These are phyloP conservation scores for Forsythia viridissima DNA, from an alignment of 257 asterid genomes.

Conservation along the genomic window DNA sequence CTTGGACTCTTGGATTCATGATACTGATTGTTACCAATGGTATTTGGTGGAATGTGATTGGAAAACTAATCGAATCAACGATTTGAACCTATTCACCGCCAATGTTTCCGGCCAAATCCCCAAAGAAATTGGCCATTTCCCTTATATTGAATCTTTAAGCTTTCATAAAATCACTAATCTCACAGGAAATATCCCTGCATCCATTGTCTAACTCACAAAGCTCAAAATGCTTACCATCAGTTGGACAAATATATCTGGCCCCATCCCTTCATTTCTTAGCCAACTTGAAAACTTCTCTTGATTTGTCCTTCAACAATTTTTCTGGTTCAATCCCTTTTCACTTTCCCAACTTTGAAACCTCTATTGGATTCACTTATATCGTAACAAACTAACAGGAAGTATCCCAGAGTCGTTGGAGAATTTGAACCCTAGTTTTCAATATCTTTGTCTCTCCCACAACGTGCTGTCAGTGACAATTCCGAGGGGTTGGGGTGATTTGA, in stretches of 20 bases:
- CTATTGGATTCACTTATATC: conserved; percentile 28
- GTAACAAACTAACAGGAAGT: conserved; percentile 54
- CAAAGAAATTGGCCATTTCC: conserved; percentile 43
- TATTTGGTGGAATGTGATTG: conserved; percentile 46
- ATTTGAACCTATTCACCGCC: conserved; percentile 35
- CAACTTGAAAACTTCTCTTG: conserved; percentile 45
- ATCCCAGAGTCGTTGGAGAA: conserved; percentile 58
- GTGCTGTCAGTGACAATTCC: conserved; percentile 56
- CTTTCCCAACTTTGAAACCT: conserved; percentile 43
- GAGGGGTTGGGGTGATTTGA: conserved; percentile 26
- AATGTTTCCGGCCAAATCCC: conserved; percentile 52
- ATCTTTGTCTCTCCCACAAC: conserved; percentile 55
- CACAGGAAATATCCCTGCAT: conserved; percentile 51
- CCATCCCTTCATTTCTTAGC: conserved; percentile 40
- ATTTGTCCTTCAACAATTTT: conserved; percentile 41
- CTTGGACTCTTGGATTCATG: conserved; percentile 51
- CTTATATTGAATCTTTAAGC: conserved; percentile 34
- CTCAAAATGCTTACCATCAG: conserved; percentile 26
- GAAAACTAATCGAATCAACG: conserved; percentile 39
- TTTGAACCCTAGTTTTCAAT: conserved; percentile 33
- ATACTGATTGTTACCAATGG: conserved; percentile 66
- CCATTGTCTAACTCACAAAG: conserved; percentile 36
- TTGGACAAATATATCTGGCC: not conserved
- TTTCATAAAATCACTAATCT: conserved; percentile 48
- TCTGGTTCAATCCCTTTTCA: conserved; percentile 47